phyloP scores from a whole-genome alignment of 495 filamentous ascomycete species.

The Annulohypoxylon moriforme region DNA sequence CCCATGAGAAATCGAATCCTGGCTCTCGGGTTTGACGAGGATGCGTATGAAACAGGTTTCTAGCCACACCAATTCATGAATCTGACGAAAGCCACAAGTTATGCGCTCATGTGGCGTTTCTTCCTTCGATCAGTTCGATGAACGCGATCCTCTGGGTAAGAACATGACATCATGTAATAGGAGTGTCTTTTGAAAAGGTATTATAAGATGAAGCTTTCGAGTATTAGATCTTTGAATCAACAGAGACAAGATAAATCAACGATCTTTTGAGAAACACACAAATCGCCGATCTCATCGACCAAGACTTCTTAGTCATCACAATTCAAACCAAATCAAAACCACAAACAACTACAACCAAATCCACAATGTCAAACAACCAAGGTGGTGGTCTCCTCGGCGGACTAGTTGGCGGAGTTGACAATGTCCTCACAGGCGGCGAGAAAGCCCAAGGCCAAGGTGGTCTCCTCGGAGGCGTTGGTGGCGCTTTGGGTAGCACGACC shows the following conservation, averaged over 20 bases:
- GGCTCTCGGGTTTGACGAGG: slow-evolving; percentile 19
- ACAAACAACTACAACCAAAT: slow-evolving; percentile 2
- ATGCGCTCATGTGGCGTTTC: slow-evolving; percentile 43
- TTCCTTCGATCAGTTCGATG: neutral
- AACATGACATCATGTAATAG: slow-evolving; percentile 44
- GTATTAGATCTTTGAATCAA: neutral
- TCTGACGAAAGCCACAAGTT: slow-evolving; percentile 39
- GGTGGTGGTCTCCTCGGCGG: slow-evolving; percentile 54
- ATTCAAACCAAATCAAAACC: neutral
- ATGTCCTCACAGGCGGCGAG: slow-evolving; percentile 56
- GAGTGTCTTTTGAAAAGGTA: slow-evolving; percentile 23
- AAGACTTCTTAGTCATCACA: neutral
- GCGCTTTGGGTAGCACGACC: slow-evolving; percentile 48
- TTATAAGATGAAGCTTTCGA: slow-evolving; percentile 25
- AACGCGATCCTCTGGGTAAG: slow-evolving; percentile 7
- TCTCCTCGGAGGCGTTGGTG: slow-evolving; percentile 51
- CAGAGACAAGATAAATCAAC: neutral
- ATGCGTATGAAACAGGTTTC: slow-evolving; percentile 43
- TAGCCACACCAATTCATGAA: slow-evolving; percentile 41
- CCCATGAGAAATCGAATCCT: slow-evolving; percentile 9
- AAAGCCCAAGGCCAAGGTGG: slow-evolving; percentile 56
- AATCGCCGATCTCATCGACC: neutral
- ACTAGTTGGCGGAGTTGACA: slow-evolving; percentile 54
- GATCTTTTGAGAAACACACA: neutral
- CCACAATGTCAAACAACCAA: slow-evolving; percentile 50